Base-by-base conservation (phyloP, 129 eudicot species). In the Chrysanthemum makinoi region DNA sequence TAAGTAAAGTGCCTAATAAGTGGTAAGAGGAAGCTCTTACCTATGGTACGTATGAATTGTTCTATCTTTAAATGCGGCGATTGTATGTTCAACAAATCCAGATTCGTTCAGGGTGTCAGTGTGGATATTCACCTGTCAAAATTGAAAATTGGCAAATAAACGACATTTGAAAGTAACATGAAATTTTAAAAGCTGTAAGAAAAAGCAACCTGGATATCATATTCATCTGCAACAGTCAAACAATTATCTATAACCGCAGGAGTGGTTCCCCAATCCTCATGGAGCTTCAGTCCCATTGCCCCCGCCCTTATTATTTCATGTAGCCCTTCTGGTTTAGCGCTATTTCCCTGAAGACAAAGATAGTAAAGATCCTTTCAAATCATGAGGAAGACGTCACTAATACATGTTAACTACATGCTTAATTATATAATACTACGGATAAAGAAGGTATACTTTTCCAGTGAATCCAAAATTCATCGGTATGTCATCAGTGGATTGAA, bases 231-330 rank as follows among this genome's bases (percentile, higher is more conserved):
- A 82, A 94, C 91, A 39, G 79, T 60, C 82, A 94, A 85, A 83
- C 97, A 94, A 65, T 76, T 87, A 68, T 94, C 99, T 74, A 90
- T 90, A 65, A 91, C 89, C 58, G 99, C 97, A 62, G 97, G 95
- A 72, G 99, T 94, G 60, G 96, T 83, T 80, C 99, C 99, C 99
- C 99, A 94, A 74, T 94, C 99, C 83, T 94, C 99, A 66, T 94
- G 99, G 77, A 94, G 91, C 84, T 94, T 94, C 84, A 94, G 80
- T 70, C 99, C 99, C 96, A 94, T 89, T 75, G 99, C 99, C 52
- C 99, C 99, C 73, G 99, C 96, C 79, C 80, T 84, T 20, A 94
- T 62, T 51, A 94, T 87, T 76, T 94, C 99, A 82, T 84, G 96
- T 14, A 94, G 83, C 68, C 97, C 99, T 69, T 87, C 96, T 35